Evolutionary conservation across 345 rosid species (phyloP), one percentile per base, ranked within the genome.

Genomic region (Syzygium grande): DNA sequence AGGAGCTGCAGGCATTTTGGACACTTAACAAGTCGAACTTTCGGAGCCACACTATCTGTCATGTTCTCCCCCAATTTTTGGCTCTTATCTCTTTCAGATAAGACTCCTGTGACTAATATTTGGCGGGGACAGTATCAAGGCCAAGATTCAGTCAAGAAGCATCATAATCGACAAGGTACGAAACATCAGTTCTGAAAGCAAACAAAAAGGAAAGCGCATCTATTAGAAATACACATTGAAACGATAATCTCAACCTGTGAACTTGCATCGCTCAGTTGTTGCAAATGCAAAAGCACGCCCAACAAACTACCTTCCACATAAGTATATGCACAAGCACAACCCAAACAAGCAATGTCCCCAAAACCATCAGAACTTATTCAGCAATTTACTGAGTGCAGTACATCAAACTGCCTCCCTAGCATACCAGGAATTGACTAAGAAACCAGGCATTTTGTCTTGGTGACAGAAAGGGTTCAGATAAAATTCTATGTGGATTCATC

Each of bases 1-100:
- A 97, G 97, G 90, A 96, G 84, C 86, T 84, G 49, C 11, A 83
- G 54, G 85, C 99, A 96, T 85, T 89, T 94, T 11, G 99, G 99
- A 73, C 99, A 96, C 84, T 85, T 92, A 88, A 97, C 98, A 3
- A 97, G 61, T 86, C 97, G 94, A 89, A 93, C 58, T 87, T 90
- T 91, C 53, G 90, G 87, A 86, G 89, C 79, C 17, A 86, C 41
- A 89, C 78, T 88, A 53, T 90, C 84, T 54, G 90, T 91, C 96
- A 91, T 92, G 86, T 87, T 91, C 88, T 86, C 65, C 90, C 88
- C 84, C 77, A 86, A 30, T 30, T 22, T 56, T 22, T 85, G 17
- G 51, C 49, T 85, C 83, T 38, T 73, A 38, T 55, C 30, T 53
- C 85, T 51, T 84, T 53, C 56, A 30, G 22, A 51, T 53, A 51